Evolutionary conservation across 257 asterid species (phyloP), one percentile per base, ranked within the genome.

Genomic region (Solanum sitiens): DNA sequence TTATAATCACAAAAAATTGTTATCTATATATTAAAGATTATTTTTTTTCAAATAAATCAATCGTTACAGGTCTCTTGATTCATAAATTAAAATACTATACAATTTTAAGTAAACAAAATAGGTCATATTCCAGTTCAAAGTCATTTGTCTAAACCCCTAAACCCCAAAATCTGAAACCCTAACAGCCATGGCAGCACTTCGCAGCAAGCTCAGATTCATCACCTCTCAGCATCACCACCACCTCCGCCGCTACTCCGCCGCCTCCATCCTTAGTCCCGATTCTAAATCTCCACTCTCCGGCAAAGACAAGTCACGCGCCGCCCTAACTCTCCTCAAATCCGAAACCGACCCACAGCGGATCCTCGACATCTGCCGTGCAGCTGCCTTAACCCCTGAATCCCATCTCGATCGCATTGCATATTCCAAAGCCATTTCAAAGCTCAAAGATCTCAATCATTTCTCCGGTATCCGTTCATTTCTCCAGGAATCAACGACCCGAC

Each of bases 271-370:
- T 5, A 91, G 80, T 80, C 93, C 96, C 16, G 90, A 90, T 73
- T 87, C 94, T 87, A 90, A 89, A 59, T 42, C 93, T 80, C 89
- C 90, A 21, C 91, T 89, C 65, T 71, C 91, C 73, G 83, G 93
- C 92, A 92, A 90, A 82, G 96, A 94, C 30, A 94, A 93, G 87
- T 86, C 97, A 72, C 95, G 98, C 32, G 91, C 92, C 83, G 96
- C 94, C 9, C 93, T 97, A 80, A 88, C 93, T 23, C 96, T 93
- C 87, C 92, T 97, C 88, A 93, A 92, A 16, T 87, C 91, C 90
- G 98, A 97, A 93, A 89, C 90, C 83, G 91, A 95, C 91, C 99
- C 99, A 1, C 94, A 95, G n/a, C 96, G 95, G 45, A 93, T 97
- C 82, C 89, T 95, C 89, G 93, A 94, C 1, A 91, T 95, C 88